Base-by-base conservation (phyloP, 2,329 filamentous ascomycete species). In the Zopfia rhizophila region DNA sequence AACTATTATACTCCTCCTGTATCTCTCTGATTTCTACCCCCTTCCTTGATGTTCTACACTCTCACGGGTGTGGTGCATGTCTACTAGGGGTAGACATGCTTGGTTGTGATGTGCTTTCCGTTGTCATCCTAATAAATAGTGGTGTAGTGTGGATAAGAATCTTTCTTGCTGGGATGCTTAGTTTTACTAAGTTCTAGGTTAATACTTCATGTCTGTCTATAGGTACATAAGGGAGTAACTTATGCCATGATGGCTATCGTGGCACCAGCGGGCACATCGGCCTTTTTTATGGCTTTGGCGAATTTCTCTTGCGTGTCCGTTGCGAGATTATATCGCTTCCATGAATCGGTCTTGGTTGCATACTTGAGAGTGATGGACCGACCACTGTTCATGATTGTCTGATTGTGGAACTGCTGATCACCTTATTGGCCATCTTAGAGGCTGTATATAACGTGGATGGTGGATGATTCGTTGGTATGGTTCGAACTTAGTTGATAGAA, bases 171-270 rank as follows among this genome's bases (percentile, higher is more conserved):
- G 14, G 37, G 37, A 39, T 39, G 23, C 14, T 39, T 24, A n/a
- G 24, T 39, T 24, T 39, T 24, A 16, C 37, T 29, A 39, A 25
- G 24, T 19, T 30, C 23, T 18, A 25, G 24, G 23, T 39, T 24
- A 39, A 28, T 28, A 38, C 22, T 38, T 28, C 21, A 27, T 17
- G 25, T 23, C 36, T 28, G 24, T 10, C 13, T 28, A 28, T 29
- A 25, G 28, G 19, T 30, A 30, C 17, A 39, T 14, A 35, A 12
- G 22, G 38, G 21, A 42, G 29, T 33, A 30, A 42, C 38, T 42
- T 18, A 42, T 18, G 28, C 16, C 28, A 42, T 32, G 38, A 42
- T 42, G 29, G 38, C 38, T n/a, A 28, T 42, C 29, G 38, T 42
- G 16, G 38, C 38, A 32, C 29, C 38, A 42, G 28, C 38, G 21